Base-by-base conservation (phyloP, 2,329 filamentous ascomycete species). In the Thielaviopsis punctulata region DNA sequence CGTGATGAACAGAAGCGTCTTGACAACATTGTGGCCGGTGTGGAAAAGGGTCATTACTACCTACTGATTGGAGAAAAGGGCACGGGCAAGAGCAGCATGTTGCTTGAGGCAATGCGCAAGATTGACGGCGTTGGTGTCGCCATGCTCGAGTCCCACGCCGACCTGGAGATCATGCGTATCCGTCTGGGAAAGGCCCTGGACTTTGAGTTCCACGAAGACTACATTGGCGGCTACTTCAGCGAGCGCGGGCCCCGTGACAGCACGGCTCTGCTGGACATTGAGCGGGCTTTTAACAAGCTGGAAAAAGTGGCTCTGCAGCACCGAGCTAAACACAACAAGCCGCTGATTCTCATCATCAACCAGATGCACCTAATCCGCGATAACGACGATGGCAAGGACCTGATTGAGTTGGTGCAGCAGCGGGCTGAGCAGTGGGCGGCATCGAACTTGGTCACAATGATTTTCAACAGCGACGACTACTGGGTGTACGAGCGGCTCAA, bases 401-500 rank as follows among this genome's bases (percentile, higher is more conserved):
- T 98, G 13, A 79, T 98, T 43, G 92, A 98, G 65, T 77, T 98
- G 48, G 80, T 98, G 25, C 92, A 98, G 62, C 92, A 98, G 64
- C 80, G 89, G 27, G 90, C 92, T 1, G 92, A 98, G 66, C 85
- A 92, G 65, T 98, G 92, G 92, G 90, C 92, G 1, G 92, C 90
- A 1, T 80, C 85, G 19, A 90, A 87, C 58, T 75, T 98, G 8
- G 86, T 93, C 25, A 96, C 92, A 1, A 77, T 87, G 72, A 81
- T 98, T 30, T 88, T 98, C 69, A 96, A 95, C 67, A 89, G 82
- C 51, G 92, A 98, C 65, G 92, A 96, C 63, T 98, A 95, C 67
- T 98, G 92, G 92, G 85, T 98, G 0, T 96, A 95, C 61, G 92
- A 98, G 65, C 78, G 89, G 13, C 70, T 98, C 50, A 95, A 95